Percentiles rank a stretch among this genome's conserved stretches.
Evolutionary conservation across 108 stramenopile genomes (phyloP).

Genomic region (Skeletonema tropicum): DNA sequence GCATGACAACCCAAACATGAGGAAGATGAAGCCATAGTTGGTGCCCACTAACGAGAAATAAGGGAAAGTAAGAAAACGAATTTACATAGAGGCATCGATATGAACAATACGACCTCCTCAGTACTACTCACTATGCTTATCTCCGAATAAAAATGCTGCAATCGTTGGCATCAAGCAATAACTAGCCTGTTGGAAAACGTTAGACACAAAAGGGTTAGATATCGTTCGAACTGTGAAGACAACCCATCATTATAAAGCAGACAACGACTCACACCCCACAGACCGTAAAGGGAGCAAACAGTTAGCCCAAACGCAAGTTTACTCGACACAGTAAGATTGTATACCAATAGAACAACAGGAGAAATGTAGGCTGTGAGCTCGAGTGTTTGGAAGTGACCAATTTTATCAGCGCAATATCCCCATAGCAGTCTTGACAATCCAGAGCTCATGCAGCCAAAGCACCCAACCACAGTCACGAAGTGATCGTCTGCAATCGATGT

Average conservation of each 20-base stretch:
- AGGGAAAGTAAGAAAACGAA: too few relatives aligned
- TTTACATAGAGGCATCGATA: too few relatives aligned
- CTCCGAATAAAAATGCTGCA: constrained; percentile 43
- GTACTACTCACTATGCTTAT: constrained; percentile 1
- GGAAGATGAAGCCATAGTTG: constrained; percentile 45
- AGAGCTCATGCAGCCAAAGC: constrained; percentile 43
- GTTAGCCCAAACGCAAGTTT: constrained; percentile 37
- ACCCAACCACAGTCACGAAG: constrained; percentile 48
- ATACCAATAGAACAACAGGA: constrained; percentile 36
- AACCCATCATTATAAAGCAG: too few relatives aligned
- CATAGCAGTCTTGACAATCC: constrained; percentile 40
- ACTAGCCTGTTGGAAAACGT: too few relatives aligned
- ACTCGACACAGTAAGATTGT: constrained; percentile 41
- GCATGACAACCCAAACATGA: constrained; percentile 45
- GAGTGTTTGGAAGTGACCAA: constrained; percentile 44
- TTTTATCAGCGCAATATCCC: constrained; percentile 40
- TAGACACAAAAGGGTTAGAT: too few relatives aligned
- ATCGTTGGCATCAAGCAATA: constrained; percentile 46
- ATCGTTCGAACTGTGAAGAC: too few relatives aligned
- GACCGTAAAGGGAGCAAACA: constrained; percentile 30
- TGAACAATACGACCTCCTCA: too few relatives aligned
- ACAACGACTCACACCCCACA: constrained; percentile 42
- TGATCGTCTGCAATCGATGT: constrained; percentile 40
- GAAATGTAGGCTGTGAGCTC: constrained; percentile 37
- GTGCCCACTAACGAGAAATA: constrained; percentile 18